These are phyloP conservation scores for Chlamydomonas sp. DNA, from an alignment of 139 green algal species.

Conservation along the genomic window DNA sequence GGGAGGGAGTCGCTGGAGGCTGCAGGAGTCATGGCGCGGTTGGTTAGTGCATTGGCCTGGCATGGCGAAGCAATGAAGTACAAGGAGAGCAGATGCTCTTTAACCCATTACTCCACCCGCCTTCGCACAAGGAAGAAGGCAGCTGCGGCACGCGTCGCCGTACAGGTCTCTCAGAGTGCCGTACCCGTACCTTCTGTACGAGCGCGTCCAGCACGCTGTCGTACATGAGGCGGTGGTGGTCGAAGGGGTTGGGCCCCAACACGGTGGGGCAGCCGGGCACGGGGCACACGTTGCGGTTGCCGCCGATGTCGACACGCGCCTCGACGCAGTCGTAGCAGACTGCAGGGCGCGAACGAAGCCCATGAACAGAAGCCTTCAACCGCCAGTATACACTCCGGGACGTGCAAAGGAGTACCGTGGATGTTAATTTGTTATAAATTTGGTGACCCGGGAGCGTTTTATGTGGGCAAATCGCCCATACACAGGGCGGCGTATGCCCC, in stretches of 20 bases:
- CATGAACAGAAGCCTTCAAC: background rate
- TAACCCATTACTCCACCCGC: too few species aligned
- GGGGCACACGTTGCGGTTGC: slow-evolving; percentile 50
- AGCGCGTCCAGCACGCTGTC: slow-evolving; percentile 49
- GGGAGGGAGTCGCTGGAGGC: too few species aligned
- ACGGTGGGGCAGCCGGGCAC: slow-evolving; percentile 40
- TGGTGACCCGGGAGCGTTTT: background rate
- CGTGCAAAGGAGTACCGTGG: background rate
- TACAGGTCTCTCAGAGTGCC: too few species aligned
- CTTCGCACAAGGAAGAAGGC: too few species aligned
- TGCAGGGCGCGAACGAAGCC: slow-evolving; percentile 10
- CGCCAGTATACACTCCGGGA: background rate
- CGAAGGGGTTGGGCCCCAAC: slow-evolving; percentile 55
- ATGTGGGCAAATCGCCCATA: too few species aligned
- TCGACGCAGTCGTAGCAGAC: slow-evolving; percentile 59
- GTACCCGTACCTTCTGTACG: slow-evolving; percentile 38
- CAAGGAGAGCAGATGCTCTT: too few species aligned
- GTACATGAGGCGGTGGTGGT: slow-evolving; percentile 51
- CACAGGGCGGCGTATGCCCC: too few species aligned
- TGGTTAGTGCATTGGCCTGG: too few species aligned
- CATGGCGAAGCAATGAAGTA: too few species aligned
- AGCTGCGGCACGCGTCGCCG: too few species aligned
- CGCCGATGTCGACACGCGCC: slow-evolving; percentile 41
- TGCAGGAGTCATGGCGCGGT: too few species aligned
- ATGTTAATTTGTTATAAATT: background rate